Evolutionary conservation across 1,284 basidiomycete species (phyloP), one percentile per base, ranked within the genome.

Genomic region (Pseudozyma thailandica): DNA sequence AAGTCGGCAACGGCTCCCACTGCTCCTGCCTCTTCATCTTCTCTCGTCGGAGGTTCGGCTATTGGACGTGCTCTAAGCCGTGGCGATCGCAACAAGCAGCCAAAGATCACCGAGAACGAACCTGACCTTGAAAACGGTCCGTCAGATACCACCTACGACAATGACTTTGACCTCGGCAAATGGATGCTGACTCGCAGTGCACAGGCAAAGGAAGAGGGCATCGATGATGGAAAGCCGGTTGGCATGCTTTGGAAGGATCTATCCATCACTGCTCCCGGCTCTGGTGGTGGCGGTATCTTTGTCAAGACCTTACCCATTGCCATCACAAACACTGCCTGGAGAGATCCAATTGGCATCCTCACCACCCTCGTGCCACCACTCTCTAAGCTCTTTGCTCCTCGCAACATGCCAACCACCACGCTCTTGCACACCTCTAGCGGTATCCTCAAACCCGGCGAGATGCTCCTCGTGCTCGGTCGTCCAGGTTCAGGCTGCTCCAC

Each of bases 401-500:
- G 41, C 38, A 65, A 60, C 58, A 44, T 47, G 45, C 45, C 57
- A 28, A 50, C 69, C 43, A 66, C 61, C 33, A 41, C 57, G 25
- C 53, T 78, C 13, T 58, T 78, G 28, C 60, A 71, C 33, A 52
- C 31, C 37, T 51, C 55, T 28, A 63, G 43, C 46, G 77, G 77
- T 30, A 57, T 77, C 7, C 71, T 78, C 53, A 70, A 71, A 23
- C 54, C 77, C 15, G 74, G 75, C 23, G 70, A 79, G 54, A 79
- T 79, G 77, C 65, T 77, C 20, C 74, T 79, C 50, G 77, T 79
- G 21, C 69, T 79, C 23, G 77, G 77, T n/a, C 56, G 75, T 18
- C 77, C 77, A 10, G 77, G 77, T 7, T 55, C 74, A 5, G 77
- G 77, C 13, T 79, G 77, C 51, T 70, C 77, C 21, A 77, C 77